Conservation (phyloP, 805 yeast genomes). For the Sugiyamaella floridensis region DNA sequence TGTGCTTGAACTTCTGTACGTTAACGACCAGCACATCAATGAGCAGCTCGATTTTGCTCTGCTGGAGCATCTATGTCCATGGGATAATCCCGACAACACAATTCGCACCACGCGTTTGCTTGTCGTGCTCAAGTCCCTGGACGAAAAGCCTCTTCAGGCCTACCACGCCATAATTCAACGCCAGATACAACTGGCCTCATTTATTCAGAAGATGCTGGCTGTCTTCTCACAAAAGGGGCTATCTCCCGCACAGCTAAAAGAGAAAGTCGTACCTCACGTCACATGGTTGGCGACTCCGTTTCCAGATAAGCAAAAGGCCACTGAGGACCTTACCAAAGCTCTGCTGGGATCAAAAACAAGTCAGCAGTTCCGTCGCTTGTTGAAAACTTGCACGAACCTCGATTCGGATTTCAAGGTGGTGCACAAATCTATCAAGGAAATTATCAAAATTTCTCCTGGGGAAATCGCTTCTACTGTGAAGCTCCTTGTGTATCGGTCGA, state of each 20-base stretch:
- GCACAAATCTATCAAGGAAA: slow-evolving; percentile 55
- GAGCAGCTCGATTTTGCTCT: slow-evolving; percentile 55
- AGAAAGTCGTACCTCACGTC: slow-evolving; percentile 38
- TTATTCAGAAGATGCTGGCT: slow-evolving; percentile 29
- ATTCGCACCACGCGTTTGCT: slow-evolving; percentile 50
- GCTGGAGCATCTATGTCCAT: slow-evolving; percentile 55
- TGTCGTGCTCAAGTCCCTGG: slow-evolving; percentile 41
- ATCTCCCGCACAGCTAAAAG: slow-evolving; percentile 23
- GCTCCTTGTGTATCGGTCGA: slow-evolving; percentile 53
- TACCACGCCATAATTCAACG: slow-evolving; percentile 64
- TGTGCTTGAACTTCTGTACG: slow-evolving; percentile 59
- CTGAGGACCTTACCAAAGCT: slow-evolving; percentile 42
- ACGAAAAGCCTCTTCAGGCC: slow-evolving; percentile 53
- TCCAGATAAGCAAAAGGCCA: slow-evolving; percentile 38
- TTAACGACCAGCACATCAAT: slow-evolving; percentile 63
- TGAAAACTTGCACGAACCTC: slow-evolving; percentile 47
- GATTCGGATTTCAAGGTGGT: slow-evolving; percentile 57
- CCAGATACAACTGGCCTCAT: slow-evolving; percentile 45
- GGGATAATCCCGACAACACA: slow-evolving; percentile 31
- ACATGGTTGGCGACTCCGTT: slow-evolving; percentile 55
- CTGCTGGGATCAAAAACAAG: slow-evolving; percentile 50
- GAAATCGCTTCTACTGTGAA: slow-evolving; percentile 53
- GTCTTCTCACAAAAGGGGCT: slow-evolving; percentile 1
- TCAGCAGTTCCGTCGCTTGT: slow-evolving; percentile 45
- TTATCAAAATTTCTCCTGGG: slow-evolving; percentile 32